Conservation (phyloP, 75 land plant species). For the Pinus tabuliformis region DNA sequence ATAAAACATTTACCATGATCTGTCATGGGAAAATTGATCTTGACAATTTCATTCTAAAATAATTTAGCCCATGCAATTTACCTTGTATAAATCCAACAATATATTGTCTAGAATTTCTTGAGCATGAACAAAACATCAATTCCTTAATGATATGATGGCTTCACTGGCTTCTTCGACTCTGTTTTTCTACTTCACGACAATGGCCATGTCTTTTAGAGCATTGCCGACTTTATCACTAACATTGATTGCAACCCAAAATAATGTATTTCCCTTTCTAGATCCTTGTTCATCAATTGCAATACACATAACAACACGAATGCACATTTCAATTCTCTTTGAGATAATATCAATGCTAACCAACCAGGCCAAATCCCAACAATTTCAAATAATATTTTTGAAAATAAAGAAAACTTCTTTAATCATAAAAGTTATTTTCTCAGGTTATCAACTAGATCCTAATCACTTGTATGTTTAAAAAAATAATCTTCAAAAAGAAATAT, state of each 20-base stretch:
- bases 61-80: constrained; percentile 10
- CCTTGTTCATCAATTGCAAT: constrained; percentile 85
- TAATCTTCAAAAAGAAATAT: too few species aligned
- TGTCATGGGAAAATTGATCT: too few species aligned
- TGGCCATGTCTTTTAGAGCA: constrained; percentile 98
- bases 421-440: not conserved
- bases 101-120: constrained; percentile 95
- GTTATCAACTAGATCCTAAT: too few species aligned
- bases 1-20: too few species aligned
- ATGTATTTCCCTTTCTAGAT: constrained; percentile 83
- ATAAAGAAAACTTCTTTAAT: not conserved
- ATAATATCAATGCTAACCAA: not conserved
- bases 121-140: constrained; percentile 88
- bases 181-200: constrained; percentile 98
- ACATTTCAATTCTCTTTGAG: not conserved
- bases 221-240: constrained; percentile 95
- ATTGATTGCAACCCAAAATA: constrained; percentile 98
- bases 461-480: too few species aligned
- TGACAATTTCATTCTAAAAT: not conserved
- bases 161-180: constrained; percentile 95
- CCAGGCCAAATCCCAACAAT: not conserved
- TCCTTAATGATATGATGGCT: constrained; percentile 87
- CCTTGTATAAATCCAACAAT: constrained; percentile 93
- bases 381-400: not conserved
- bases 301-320: not conserved